phyloP scores from a whole-genome alignment of 495 filamentous ascomycete genomes.

The Penicillium cosmopolitanum region DNA sequence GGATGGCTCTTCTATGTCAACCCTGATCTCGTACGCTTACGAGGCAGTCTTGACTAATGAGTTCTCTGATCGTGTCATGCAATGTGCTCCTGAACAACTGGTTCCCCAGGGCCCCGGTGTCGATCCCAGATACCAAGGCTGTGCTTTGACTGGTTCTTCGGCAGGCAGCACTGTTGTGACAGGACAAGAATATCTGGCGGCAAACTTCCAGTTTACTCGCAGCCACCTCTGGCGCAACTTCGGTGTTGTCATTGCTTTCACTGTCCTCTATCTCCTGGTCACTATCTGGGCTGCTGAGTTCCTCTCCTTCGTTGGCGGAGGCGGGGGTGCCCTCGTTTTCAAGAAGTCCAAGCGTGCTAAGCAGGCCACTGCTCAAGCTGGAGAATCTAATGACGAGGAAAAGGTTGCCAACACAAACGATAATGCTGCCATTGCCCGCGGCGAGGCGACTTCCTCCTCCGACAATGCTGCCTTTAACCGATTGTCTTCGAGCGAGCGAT shows the following conservation, averaged over 20 bases:
- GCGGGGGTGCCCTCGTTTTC: conserved; percentile 66
- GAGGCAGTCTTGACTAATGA: conserved; percentile 73
- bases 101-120: conserved; percentile 58
- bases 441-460: conserved; percentile 42
- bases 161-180: conserved; percentile 48
- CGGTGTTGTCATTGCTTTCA: conserved; percentile 72
- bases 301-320: conserved; percentile 55
- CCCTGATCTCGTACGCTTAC: conserved; percentile 74
- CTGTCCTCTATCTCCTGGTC: conserved; percentile 67
- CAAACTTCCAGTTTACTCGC: conserved; percentile 62
- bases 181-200: conserved; percentile 62
- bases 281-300: conserved; percentile 63
- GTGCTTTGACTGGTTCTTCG: conserved; percentile 60
- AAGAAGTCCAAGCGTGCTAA: conserved; percentile 67
- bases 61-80: conserved; percentile 61
- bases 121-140: conserved; percentile 60
- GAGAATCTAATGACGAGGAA: conserved; percentile 51
- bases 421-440: conserved; percentile 49
- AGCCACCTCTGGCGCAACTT: conserved; percentile 80
- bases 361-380: conserved; percentile 47
- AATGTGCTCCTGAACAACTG: conserved; percentile 60
- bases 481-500: conserved; percentile 62
- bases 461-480: conserved; percentile 52
- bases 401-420: conserved; percentile 36
- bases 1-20: conserved; percentile 78